These are phyloP conservation scores for Chenopodium quinoa DNA, from an alignment of 148 eudicot genomes.

Conservation along the genomic window DNA sequence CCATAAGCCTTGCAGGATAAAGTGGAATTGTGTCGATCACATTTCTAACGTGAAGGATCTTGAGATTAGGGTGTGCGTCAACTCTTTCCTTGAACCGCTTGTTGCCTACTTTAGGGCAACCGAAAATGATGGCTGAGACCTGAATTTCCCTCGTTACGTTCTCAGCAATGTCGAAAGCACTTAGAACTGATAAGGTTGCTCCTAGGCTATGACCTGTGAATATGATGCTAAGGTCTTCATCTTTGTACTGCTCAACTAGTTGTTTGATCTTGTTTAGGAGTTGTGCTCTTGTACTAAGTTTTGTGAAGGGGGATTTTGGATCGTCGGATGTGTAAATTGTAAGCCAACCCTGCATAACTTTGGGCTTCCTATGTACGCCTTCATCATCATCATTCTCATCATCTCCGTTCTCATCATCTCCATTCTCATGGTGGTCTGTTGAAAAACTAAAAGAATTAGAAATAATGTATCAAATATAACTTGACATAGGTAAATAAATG, in stretches of 20 bases:
- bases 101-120: conserved; percentile 75
- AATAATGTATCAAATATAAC: too few relatives aligned
- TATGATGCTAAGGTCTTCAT: conserved; percentile 45
- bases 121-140: conserved; percentile 55
- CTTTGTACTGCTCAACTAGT: conserved; percentile 36
- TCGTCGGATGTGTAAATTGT: conserved; percentile 51
- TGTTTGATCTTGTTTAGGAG: conserved; percentile 33
- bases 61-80: conserved; percentile 40
- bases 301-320: conserved; percentile 55
- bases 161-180: conserved; percentile 63
- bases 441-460: too few relatives aligned
- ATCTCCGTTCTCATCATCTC: not conserved
- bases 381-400: not conserved
- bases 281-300: conserved; percentile 49
- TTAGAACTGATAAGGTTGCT: conserved; percentile 50
- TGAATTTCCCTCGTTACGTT: conserved; percentile 50
- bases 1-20: conserved; percentile 51
- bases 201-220: conserved; percentile 63
- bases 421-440: not conserved
- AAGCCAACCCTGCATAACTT: conserved; percentile 66
- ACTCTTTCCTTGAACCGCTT: conserved; percentile 48
- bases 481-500: too few relatives aligned
- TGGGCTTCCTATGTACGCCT: conserved; percentile 26
- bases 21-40: conserved; percentile 60
- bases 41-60: conserved; percentile 56